A percentile compares a stretch with the other conserved stretches of the same genome.
Evolutionary conservation across 129 eudicot genomes (phyloP).

Genomic region (Ambrosia artemisiifolia): DNA sequence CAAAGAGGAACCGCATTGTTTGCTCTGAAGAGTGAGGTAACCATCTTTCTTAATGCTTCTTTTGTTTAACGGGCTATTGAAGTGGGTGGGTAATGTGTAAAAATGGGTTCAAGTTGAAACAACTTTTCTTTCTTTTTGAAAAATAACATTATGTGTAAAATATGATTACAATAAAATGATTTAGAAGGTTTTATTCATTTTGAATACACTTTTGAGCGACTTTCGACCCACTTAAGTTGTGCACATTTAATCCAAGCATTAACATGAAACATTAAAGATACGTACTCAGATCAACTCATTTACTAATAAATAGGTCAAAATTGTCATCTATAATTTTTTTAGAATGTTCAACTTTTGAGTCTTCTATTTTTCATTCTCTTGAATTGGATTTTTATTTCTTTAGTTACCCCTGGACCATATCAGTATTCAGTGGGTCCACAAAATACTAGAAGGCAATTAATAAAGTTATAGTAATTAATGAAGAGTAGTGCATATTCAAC

Average conservation of each 20-base stretch:
- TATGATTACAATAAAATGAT: not conserved
- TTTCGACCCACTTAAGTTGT: too few species aligned
- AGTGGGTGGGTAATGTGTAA: not conserved
- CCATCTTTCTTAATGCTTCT: not conserved
- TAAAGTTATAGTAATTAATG: too few species aligned
- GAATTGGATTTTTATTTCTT: not conserved
- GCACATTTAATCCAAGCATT: too few species aligned
- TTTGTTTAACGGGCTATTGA: not conserved
- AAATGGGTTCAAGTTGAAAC: not conserved
- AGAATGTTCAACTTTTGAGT: too few species aligned
- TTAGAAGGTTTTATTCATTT: not conserved
- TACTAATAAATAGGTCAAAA: too few species aligned
- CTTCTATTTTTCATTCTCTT: too few species aligned
- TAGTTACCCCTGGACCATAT: not conserved
- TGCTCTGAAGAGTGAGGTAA: slow-evolving; percentile 76
- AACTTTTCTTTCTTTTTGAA: not conserved
- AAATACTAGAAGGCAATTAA: not conserved
- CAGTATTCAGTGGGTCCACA: not conserved
- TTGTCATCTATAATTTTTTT: too few species aligned
- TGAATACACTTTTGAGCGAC: not conserved
- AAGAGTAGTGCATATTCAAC: not conserved
- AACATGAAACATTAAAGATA: too few species aligned
- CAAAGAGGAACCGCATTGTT: slow-evolving; percentile 62
- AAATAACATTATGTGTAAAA: not conserved
- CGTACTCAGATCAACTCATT: too few species aligned